These are phyloP conservation scores for Tulasnella sp. DNA, from an alignment of 768 basidiomycete species.

Conservation along the genomic window DNA sequence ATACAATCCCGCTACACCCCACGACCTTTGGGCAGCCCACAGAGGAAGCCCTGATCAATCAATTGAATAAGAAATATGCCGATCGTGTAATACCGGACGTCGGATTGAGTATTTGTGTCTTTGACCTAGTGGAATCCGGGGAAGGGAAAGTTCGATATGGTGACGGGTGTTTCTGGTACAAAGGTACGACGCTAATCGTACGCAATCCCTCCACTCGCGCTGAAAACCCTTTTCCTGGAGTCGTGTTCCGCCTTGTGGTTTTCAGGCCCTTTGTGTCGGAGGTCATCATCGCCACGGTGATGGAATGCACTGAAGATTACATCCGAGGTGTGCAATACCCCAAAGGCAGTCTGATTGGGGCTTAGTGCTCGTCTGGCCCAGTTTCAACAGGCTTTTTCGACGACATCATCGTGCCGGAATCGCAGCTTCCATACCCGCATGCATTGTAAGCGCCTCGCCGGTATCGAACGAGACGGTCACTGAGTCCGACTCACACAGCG, in stretches of 20 bases:
- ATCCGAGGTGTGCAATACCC: constrained; percentile 61
- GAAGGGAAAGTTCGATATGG: constrained; percentile 92
- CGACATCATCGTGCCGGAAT: constrained; percentile 73
- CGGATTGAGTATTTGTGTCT: constrained; percentile 81
- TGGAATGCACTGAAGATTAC: constrained; percentile 73
- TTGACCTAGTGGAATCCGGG: constrained; percentile 72
- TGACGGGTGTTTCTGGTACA: constrained; percentile 91
- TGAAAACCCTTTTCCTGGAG: constrained; percentile 31
- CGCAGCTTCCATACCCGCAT: constrained; percentile 68
- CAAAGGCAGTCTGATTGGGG: neutral
- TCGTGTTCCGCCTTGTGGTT: constrained; percentile 76
- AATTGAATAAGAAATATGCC: constrained; percentile 91
- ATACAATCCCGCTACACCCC: constrained; percentile 82
- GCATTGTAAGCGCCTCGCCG: constrained; percentile 46
- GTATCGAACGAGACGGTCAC: neutral
- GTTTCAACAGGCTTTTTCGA: constrained; percentile 89
- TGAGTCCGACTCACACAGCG: constrained; percentile 32
- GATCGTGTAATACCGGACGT: constrained; percentile 84
- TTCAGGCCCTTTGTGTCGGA: constrained; percentile 88
- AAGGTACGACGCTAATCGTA: constrained; percentile 38
- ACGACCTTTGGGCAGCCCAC: constrained; percentile 68
- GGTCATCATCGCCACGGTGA: constrained; percentile 79
- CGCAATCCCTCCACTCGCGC: neutral
- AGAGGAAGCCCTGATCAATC: constrained; percentile 67
- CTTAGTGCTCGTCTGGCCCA: constrained; percentile 25